A percentile compares a stretch with the other conserved stretches of the same genome.
Evolutionary conservation across 441 rosid genomes (phyloP).

Genomic region (Arabidopsis hybrid): DNA sequence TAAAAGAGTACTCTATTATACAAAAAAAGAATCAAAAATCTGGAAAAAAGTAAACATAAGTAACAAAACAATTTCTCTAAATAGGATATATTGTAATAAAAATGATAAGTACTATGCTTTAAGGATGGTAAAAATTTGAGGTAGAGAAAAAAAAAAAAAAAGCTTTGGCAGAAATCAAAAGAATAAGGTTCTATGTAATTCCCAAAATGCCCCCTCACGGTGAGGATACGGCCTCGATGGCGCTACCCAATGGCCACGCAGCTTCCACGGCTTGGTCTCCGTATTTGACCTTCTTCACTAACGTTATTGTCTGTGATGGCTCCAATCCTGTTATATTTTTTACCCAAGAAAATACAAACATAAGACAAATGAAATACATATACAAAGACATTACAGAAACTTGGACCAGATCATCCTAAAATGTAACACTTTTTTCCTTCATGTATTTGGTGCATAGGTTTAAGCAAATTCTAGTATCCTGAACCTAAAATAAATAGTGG

Average conservation of each 20-base stretch:
- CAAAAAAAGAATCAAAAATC: slow-evolving; percentile 21
- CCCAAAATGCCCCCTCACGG: slow-evolving; percentile 34
- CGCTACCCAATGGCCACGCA: slow-evolving; percentile 99
- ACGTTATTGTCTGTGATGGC: slow-evolving; percentile 80
- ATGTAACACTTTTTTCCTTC: neutral
- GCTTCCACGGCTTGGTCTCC: slow-evolving; percentile 76
- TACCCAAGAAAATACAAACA: neutral
- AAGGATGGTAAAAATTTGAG: slow-evolving; percentile 22
- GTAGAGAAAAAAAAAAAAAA: neutral
- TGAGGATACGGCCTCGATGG: slow-evolving; percentile 88
- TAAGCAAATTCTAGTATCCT: neutral
- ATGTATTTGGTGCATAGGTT: neutral
- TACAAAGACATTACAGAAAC: neutral
- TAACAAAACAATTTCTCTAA: slow-evolving; percentile 17
- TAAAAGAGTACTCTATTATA: slow-evolving; percentile 24
- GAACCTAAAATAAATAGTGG: neutral
- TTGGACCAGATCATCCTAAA: neutral
- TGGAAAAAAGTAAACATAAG: slow-evolving; percentile 3
- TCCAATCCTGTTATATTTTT: slow-evolving; percentile 59
- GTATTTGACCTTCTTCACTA: slow-evolving; percentile 83
- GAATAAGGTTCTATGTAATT: slow-evolving; percentile 26
- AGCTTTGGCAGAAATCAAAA: slow-evolving; percentile 33
- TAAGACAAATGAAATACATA: neutral
- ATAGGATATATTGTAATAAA: slow-evolving; percentile 11
- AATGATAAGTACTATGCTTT: neutral